Percentiles rank a stretch among this genome's conserved stretches.
phyloP scores from a whole-genome alignment of 345 rosid species.

The Camelina hispida region DNA sequence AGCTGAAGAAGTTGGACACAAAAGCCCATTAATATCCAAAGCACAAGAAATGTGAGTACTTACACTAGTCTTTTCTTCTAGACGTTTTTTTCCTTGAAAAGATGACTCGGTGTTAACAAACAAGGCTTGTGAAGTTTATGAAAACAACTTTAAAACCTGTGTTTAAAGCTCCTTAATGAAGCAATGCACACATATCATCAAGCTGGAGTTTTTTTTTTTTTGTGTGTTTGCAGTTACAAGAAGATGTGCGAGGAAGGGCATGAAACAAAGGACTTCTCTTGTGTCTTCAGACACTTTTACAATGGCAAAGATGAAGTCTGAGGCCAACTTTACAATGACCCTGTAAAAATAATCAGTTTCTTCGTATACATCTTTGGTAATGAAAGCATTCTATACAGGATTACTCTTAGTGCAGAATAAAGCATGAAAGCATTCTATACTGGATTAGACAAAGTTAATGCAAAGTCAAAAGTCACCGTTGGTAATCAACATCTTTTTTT shows the following conservation, averaged over 20 bases:
- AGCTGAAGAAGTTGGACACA: slow-evolving; percentile 62
- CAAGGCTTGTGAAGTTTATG: neutral
- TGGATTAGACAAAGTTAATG: neutral
- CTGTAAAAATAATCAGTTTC: neutral
- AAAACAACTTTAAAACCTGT: neutral
- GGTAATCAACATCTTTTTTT: neutral
- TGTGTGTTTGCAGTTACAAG: slow-evolving; percentile 57
- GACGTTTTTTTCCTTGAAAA: neutral
- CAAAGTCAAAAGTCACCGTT: neutral
- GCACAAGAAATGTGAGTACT: slow-evolving; percentile 72
- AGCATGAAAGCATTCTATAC: neutral
- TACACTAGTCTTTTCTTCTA: neutral
- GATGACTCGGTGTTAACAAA: neutral
- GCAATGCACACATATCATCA: slow-evolving; percentile 3
- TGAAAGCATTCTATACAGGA: neutral
- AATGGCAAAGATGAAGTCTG: slow-evolving; percentile 57
- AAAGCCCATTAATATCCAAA: slow-evolving; percentile 60
- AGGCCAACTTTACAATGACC: slow-evolving; percentile 19
- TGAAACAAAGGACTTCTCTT: slow-evolving; percentile 80
- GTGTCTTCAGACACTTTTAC: slow-evolving; percentile 79
- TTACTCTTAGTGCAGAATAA: neutral
- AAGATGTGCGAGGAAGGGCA: slow-evolving; percentile 68
- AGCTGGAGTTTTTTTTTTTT: neutral
- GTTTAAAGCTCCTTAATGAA: neutral
- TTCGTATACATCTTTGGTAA: slow-evolving; percentile 1